These are phyloP conservation scores for Mucor saturninus DNA, from an alignment of 371 early-diverging fungal genomes.

Conservation along the genomic window DNA sequence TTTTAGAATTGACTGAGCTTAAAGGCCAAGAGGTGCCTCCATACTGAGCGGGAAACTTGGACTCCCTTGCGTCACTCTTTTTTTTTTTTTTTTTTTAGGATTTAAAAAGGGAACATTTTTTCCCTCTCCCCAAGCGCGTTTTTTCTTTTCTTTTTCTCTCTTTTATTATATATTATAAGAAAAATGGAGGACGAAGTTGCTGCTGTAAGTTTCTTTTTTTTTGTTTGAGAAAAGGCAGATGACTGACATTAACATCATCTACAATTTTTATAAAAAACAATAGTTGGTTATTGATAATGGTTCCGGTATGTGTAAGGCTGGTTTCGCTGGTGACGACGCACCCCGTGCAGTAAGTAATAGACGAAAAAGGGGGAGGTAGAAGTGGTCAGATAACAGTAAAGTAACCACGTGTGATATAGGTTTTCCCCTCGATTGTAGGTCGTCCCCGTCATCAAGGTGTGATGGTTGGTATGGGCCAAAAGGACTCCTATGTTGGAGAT, in stretches of 20 bases:
- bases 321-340: constrained; percentile 99
- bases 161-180: constrained; percentile 91
- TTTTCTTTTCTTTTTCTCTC: constrained; percentile 77
- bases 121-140: background rate
- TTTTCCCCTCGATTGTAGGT: constrained; percentile 99
- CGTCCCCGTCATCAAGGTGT: constrained; percentile 99
- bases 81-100: constrained; percentile 93
- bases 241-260: no score
- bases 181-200: constrained; percentile 86
- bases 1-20: background rate
- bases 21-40: no score
- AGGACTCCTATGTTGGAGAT: constrained; percentile 99
- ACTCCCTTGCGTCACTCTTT: background rate
- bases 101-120: constrained; percentile 79
- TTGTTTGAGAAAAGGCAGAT: constrained; percentile 36
- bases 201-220: constrained; percentile 80
- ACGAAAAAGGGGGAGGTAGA: background rate
- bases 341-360: constrained; percentile 93
- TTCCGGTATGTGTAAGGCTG: constrained; percentile 99
- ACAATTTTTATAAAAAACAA: constrained; percentile 9
- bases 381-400: background rate
- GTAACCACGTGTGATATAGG: constrained; percentile 47
- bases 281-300: constrained; percentile 97
- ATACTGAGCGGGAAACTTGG: background rate
- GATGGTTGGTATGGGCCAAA: constrained; percentile 99